These are phyloP conservation scores for Lecanicillium sp. DNA, from an alignment of 2,329 filamentous ascomycete genomes.

Conservation along the genomic window DNA sequence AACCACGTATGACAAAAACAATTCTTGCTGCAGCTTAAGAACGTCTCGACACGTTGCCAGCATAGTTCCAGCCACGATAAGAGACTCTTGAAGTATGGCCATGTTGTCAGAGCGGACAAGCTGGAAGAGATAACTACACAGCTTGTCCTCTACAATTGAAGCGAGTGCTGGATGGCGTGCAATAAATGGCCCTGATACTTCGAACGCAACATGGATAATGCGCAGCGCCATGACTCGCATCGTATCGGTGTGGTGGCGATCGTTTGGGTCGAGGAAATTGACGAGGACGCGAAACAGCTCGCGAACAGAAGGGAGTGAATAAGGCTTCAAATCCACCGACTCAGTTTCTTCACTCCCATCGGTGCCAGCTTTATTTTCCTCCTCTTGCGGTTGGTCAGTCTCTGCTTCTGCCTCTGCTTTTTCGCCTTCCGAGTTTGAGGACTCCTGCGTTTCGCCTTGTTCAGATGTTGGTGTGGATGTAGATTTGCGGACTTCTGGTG, in stretches of 20 bases:
- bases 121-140: constrained; percentile 93
- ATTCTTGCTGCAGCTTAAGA: constrained; percentile 90
- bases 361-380: constrained; percentile 12
- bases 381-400: constrained; percentile 10
- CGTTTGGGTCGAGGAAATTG: constrained; percentile 86
- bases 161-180: constrained; percentile 85
- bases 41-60: constrained; percentile 84
- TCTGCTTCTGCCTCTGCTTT: constrained; percentile 10
- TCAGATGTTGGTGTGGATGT: constrained; percentile 5
- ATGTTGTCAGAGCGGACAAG: constrained; percentile 94
- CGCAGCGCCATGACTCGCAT: constrained; percentile 96
- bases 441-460: constrained; percentile 3
- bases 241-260: constrained; percentile 83
- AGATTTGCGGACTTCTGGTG: constrained; percentile 6
- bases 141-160: constrained; percentile 78
- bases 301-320: constrained; percentile 86
- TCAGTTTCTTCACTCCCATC: constrained; percentile 32
- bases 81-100: constrained; percentile 83
- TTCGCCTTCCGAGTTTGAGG: constrained; percentile 3
- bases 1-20: constrained; percentile 90
- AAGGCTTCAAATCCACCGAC: constrained; percentile 65
- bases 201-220: constrained; percentile 93
- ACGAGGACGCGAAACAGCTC: constrained; percentile 92
- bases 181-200: constrained; percentile 92
- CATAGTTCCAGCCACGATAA: constrained; percentile 85